phyloP scores from a whole-genome alignment of 306 rosid genomes.

The Sicyos edulis region DNA sequence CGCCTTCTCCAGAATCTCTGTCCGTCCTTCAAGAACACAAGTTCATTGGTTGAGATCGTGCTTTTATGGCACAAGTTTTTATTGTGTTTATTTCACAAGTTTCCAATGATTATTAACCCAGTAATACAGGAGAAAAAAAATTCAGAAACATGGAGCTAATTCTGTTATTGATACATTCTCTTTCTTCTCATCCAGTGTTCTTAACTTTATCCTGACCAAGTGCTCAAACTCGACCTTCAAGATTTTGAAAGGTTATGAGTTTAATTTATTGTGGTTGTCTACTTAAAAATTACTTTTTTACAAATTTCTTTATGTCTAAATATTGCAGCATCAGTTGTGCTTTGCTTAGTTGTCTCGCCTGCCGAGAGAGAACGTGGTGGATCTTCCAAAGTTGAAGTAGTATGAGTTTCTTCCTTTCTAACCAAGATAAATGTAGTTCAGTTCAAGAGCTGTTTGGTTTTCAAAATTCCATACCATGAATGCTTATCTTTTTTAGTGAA shows the following conservation, averaged over 20 bases:
- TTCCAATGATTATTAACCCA: constrained; percentile 19
- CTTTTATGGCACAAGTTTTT: not conserved
- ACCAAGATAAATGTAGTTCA: not conserved
- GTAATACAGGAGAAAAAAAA: constrained; percentile 61
- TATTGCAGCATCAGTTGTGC: no score
- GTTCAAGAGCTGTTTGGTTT: not conserved
- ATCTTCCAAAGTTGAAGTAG: constrained; percentile 59
- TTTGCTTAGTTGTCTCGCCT: constrained; percentile 55
- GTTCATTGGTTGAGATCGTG: not conserved
- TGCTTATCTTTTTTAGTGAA: constrained; percentile 41
- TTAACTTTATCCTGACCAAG: not conserved
- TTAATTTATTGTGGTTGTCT: no score
- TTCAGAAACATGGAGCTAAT: constrained; percentile 66
- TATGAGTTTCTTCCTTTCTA: constrained; percentile 25
- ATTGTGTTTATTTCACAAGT: not conserved
- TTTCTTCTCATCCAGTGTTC: not conserved
- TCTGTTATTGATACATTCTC: constrained; percentile 46
- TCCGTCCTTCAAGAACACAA: constrained; percentile 61
- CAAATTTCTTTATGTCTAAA: no score
- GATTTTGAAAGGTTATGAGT: no score
- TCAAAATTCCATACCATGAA: not conserved
- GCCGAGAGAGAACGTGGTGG: constrained; percentile 67
- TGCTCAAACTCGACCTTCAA: not conserved
- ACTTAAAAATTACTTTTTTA: no score
- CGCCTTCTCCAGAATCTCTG: constrained; percentile 65